These are phyloP conservation scores for Euphrasia confusa DNA, from an alignment of 257 asterid genomes.

Conservation along the genomic window DNA sequence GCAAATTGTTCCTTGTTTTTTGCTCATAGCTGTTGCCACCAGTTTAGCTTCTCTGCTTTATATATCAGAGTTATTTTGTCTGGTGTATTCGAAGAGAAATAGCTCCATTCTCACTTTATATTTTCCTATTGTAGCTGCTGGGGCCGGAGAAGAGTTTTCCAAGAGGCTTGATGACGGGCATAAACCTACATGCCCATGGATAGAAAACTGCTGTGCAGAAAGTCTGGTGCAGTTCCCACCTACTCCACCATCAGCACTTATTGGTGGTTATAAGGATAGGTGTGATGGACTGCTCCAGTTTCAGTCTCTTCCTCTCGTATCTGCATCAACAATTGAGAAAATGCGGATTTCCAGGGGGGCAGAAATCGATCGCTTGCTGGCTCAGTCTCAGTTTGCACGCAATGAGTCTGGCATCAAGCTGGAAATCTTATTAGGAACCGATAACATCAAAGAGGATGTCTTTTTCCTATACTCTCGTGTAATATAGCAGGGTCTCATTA, in stretches of 20 bases:
- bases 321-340: slow-evolving; percentile 77
- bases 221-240: slow-evolving; percentile 99
- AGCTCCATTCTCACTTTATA: slow-evolving; percentile 24
- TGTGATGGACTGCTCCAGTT: slow-evolving; percentile 96
- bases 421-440: slow-evolving; percentile 57
- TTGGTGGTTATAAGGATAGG: slow-evolving; percentile 98
- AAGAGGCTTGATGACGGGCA: slow-evolving; percentile 82
- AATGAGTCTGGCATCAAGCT: slow-evolving; percentile 67
- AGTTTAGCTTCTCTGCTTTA: slow-evolving; percentile 14
- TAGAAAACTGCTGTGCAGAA: slow-evolving; percentile 89
- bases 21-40: slow-evolving; percentile 4
- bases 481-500: slow-evolving; percentile 29
- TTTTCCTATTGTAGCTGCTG: slow-evolving; percentile 50
- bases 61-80: slow-evolving; percentile 17
- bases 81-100: slow-evolving; percentile 21
- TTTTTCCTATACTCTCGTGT: slow-evolving; percentile 74
- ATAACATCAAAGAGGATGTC: slow-evolving; percentile 63
- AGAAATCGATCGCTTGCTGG: slow-evolving; percentile 84
- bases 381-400: slow-evolving; percentile 63
- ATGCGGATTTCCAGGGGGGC: slow-evolving; percentile 63
- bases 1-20: slow-evolving; percentile 21
- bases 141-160: slow-evolving; percentile 72
- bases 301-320: slow-evolving; percentile 82
- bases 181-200: slow-evolving; percentile 80
- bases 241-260: slow-evolving; percentile 93